Evolutionary conservation across 1,284 basidiomycete genomes (phyloP), one percentile per base, ranked within the genome.

Genomic region (Coniferiporia sulphurascens): DNA sequence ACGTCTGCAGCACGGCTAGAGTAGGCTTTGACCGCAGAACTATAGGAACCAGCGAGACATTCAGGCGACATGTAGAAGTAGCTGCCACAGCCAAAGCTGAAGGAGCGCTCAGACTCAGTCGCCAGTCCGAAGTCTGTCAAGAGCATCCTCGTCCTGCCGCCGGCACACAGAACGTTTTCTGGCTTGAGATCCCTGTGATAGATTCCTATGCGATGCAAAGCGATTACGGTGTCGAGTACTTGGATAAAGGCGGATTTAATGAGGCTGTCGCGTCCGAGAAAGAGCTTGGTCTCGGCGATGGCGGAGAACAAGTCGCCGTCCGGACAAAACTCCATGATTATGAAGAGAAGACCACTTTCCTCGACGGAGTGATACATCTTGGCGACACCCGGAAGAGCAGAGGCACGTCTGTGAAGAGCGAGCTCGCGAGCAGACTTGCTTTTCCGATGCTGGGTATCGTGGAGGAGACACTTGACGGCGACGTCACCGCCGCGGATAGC

Each of bases 151-250:
- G 71, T 67, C 51, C 82, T 80, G 45, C 70, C 66, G 4, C 64
- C 63, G 36, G 55, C 78, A 66, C 83, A 83, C 21, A 91, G 74
- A 62, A 89, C 83, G 71, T 91, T 89, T 68, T 89, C 87, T 0
- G 87, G 87, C 70, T 89, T 90, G 58, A 90, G 74, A 67, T 89
- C 87, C 35, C 86, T 83, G 67, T 88, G 86, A 69, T 77, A 86
- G 67, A 89, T 81, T 32, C 83, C 81, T 52, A 77, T 71, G 19
- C 69, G 67, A 69, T 89, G 86, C 68, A 84, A 85, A 63, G 79
- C 78, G 36, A 81, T 74, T 56, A 88, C 77, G 5, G 85, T 82
- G 63, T 85, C 83, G 64, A 88, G 69, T 65, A 89, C 80, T 69
- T 85, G 84, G 27, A 81, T 66, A 70, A 84, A 82, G 49, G 81